Conservation (phyloP, 2,329 filamentous ascomycete genomes). For the Fusarium protoensiforme region DNA sequence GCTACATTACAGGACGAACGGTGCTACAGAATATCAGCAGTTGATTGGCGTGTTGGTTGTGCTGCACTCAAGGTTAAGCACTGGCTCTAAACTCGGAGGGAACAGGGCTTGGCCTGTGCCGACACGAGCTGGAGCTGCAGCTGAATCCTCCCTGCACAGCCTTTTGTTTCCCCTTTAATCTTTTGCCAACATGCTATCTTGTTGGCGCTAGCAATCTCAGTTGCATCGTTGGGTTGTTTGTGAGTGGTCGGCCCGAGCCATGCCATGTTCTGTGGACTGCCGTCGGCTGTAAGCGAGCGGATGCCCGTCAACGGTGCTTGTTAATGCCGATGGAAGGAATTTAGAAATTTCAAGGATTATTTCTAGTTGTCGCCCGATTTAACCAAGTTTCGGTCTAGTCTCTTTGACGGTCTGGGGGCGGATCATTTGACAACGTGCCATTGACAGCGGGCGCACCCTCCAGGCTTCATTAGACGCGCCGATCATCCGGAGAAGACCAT, state of each 20-base stretch:
- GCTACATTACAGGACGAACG: not conserved
- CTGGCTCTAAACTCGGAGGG: not conserved
- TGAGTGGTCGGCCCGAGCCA: not conserved
- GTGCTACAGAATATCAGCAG: not conserved
- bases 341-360: not conserved
- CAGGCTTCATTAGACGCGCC: not conserved
- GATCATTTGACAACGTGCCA: not conserved
- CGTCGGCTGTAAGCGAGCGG: not conserved
- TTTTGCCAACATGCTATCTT: not conserved
- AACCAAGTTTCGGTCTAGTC: not conserved
- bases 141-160: not conserved
- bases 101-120: not conserved
- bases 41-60: not conserved
- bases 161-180: not conserved
- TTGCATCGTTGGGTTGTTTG: not conserved
- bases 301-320: not conserved
- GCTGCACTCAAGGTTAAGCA: not conserved
- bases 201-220: not conserved
- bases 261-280: not conserved
- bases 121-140: not conserved
- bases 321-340: not conserved
- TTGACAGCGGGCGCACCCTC: not conserved
- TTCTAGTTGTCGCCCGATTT: not conserved
- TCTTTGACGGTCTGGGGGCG: not conserved
- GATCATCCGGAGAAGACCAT: not conserved